Evolutionary conservation across 352 stramenopile species (phyloP).

Genomic region (Globisporangium lucens): DNA sequence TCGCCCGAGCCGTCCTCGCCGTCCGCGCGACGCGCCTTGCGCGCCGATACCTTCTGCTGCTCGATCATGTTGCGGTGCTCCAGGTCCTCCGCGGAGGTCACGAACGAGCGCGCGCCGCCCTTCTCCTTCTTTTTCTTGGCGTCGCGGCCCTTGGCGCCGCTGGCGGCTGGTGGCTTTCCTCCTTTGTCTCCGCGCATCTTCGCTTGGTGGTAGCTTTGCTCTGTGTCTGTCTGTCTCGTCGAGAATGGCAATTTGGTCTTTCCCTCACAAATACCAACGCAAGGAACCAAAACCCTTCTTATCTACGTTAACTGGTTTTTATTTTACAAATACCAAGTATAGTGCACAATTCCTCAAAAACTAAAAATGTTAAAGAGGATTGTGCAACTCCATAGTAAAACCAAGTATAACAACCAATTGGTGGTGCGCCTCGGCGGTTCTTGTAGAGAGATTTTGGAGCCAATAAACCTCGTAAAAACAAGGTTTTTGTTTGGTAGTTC

Average conservation of each 20-base stretch:
- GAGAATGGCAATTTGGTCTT: background rate
- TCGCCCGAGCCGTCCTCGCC: conserved; percentile 23
- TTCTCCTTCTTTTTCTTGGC: conserved; percentile 69
- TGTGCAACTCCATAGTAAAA: no score
- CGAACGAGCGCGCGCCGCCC: conserved; percentile 69
- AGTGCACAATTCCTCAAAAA: no score
- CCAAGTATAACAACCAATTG: no score
- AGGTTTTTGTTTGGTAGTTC: background rate
- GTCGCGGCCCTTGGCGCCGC: conserved; percentile 38
- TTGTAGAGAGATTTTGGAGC: background rate
- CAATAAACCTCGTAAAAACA: no score
- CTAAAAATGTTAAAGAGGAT: no score
- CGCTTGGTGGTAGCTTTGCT: background rate
- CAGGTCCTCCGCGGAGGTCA: conserved; percentile 85
- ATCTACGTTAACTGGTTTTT: no score
- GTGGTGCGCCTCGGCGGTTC: background rate
- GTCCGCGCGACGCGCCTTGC: conserved; percentile 63
- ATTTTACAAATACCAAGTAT: no score
- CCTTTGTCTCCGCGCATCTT: conserved; percentile 60
- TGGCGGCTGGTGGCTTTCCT: conserved; percentile 35
- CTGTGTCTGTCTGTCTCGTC: conserved; percentile 3
- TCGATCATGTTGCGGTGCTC: conserved; percentile 66
- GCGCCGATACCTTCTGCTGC: conserved; percentile 64
- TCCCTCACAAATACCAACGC: no score
- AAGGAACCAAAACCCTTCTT: no score